phyloP scores from a whole-genome alignment of 148 eudicot genomes.

The Pharnaceum exiguum region DNA sequence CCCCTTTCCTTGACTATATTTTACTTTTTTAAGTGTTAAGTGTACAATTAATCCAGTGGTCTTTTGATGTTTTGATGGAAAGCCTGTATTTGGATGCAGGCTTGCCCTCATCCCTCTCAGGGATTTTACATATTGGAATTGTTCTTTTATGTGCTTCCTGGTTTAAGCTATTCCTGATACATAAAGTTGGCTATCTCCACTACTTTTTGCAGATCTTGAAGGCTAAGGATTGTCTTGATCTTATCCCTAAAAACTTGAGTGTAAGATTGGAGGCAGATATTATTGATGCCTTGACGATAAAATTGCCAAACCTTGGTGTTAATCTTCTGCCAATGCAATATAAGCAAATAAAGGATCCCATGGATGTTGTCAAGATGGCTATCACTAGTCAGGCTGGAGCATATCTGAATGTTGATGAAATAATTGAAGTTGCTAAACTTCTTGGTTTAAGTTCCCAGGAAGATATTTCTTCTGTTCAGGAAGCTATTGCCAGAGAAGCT shows the following conservation, averaged over 20 bases:
- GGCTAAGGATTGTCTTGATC: conserved; percentile 92
- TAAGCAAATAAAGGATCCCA: conserved; percentile 95
- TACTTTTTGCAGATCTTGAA: conserved; percentile 78
- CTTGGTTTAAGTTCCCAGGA: conserved; percentile 88
- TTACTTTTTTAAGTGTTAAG: too few relatives aligned
- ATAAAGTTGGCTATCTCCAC: conserved; percentile 10
- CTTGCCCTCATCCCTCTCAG: neutral
- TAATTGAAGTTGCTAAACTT: conserved; percentile 86
- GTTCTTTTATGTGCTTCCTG: neutral
- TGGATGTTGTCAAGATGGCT: conserved; percentile 86
- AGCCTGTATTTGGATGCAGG: neutral
- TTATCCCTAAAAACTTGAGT: conserved; percentile 69
- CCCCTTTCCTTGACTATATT: too few relatives aligned
- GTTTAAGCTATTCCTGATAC: neutral
- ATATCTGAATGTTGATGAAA: conserved; percentile 86
- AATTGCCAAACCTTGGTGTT: conserved; percentile 92
- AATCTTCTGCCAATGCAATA: conserved; percentile 81
- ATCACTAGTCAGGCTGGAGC: conserved; percentile 88
- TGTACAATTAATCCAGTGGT: too few relatives aligned
- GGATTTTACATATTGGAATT: conserved; percentile 3
- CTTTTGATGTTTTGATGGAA: conserved; percentile 4
- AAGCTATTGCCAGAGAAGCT: conserved; percentile 98
- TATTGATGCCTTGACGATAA: conserved; percentile 78
- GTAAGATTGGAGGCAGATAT: conserved; percentile 83
- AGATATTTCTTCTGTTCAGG: conserved; percentile 78